phyloP scores from a whole-genome alignment of 257 asterid species.

The Przewalskia tangutica region DNA sequence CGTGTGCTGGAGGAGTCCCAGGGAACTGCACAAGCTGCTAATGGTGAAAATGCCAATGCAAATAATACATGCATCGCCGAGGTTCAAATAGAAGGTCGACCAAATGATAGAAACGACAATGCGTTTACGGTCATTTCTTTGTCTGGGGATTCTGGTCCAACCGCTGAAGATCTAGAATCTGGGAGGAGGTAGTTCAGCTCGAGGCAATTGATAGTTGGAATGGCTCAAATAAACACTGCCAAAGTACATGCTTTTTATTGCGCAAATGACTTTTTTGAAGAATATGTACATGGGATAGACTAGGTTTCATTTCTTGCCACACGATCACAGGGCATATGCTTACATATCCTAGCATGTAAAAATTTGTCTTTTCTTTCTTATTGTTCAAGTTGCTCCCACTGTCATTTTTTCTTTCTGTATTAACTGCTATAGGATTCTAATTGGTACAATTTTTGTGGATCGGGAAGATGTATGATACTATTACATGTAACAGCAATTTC shows the following conservation, averaged over 20 bases:
- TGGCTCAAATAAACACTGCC: not conserved
- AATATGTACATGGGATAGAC: not conserved
- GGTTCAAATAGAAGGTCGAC: conserved; percentile 27
- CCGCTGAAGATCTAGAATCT: conserved; percentile 47
- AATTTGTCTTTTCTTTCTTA: not conserved
- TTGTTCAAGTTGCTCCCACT: not conserved
- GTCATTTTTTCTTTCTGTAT: too few relatives aligned
- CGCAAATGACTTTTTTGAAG: not conserved
- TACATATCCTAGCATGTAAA: not conserved
- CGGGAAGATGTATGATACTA: not conserved
- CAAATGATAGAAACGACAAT: conserved; percentile 17
- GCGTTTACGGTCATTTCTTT: conserved; percentile 6
- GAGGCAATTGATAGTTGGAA: not conserved
- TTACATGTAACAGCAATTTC: not conserved
- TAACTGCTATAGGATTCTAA: not conserved
- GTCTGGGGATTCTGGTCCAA: conserved; percentile 12
- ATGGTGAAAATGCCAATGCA: not conserved
- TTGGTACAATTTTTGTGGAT: not conserved
- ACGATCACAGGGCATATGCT: not conserved
- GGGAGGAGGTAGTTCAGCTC: conserved; percentile 22
- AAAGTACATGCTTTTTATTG: not conserved
- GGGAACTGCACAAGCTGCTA: not conserved
- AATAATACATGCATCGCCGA: conserved; percentile 9
- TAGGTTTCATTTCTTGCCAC: not conserved
- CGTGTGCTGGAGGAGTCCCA: conserved; percentile 40